These are phyloP conservation scores for Rhizopogon roseolus DNA, from an alignment of 768 basidiomycete genomes.

Conservation along the genomic window DNA sequence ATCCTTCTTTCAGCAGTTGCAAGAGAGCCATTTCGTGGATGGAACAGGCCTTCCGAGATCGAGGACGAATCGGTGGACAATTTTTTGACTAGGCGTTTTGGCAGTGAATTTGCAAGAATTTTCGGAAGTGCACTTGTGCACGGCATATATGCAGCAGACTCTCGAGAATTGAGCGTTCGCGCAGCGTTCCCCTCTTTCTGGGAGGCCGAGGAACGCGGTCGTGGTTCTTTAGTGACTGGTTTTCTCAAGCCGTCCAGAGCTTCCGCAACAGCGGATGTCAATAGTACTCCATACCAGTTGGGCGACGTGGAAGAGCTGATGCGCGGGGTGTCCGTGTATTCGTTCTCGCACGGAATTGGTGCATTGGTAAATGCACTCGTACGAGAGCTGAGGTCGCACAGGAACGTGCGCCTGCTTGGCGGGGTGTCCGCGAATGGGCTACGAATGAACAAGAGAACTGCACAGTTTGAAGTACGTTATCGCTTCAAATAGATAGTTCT, in stretches of 20 bases:
- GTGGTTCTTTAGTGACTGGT: slow-evolving; percentile 69
- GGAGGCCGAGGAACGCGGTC: slow-evolving; percentile 60
- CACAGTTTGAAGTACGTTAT: slow-evolving; percentile 41
- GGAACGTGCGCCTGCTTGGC: slow-evolving; percentile 56
- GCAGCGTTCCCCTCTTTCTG: slow-evolving; percentile 74
- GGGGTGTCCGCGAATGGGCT: slow-evolving; percentile 37
- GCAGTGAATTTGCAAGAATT: slow-evolving; percentile 61
- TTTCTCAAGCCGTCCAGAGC: slow-evolving; percentile 29
- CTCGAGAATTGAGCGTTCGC: slow-evolving; percentile 66
- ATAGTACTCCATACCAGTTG: slow-evolving; percentile 36
- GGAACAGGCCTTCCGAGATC: slow-evolving; percentile 34
- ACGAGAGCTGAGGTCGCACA: slow-evolving; percentile 33
- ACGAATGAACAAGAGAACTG: slow-evolving; percentile 24
- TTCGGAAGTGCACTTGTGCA: slow-evolving; percentile 83
- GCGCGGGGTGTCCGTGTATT: slow-evolving; percentile 69
- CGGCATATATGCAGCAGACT: slow-evolving; percentile 90
- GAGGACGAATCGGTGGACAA: slow-evolving; percentile 79
- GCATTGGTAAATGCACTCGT: slow-evolving; percentile 58
- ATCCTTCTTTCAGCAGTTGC: slow-evolving; percentile 52
- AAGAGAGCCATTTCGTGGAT: slow-evolving; percentile 50
- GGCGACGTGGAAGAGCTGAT: slow-evolving; percentile 46
- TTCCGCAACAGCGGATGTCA: slow-evolving; percentile 5
- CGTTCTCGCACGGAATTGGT: slow-evolving; percentile 73
- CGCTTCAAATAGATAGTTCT: slow-evolving; percentile 1
- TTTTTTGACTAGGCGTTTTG: slow-evolving; percentile 73